Base-by-base conservation (phyloP, 371 early-diverging fungal genomes). In the Zychaea mexicana region DNA sequence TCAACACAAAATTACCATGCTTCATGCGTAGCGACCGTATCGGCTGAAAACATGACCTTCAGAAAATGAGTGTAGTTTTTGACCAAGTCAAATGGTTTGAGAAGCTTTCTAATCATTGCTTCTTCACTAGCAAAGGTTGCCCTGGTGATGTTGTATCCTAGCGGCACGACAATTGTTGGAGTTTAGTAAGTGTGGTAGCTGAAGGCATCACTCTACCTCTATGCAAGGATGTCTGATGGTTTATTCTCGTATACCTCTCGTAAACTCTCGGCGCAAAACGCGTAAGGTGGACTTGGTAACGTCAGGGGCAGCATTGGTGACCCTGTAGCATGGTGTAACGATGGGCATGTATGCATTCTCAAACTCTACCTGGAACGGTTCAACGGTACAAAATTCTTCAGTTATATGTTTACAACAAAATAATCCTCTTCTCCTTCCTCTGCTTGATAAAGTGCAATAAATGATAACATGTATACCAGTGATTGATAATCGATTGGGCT, bases 281-380 rank as follows among this genome's bases (percentile, higher is more conserved):
- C 65, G 65, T 1, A 68, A 39, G 0, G 77, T 77, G 0, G 75
- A 73, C 30, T 61, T 64, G 1, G 70, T 80, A 3, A 75, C 77
- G 52, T 66, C 66, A 8, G 73, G 72, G 12, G 77, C 64, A 0
- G 69, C 68, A 52, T 60, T 73, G 12, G 57, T 46, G 1, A 75
- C 76, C 7, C 74, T 77, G 31, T 77, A 75, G 47, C 81, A 80
- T 1, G 81, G 81, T 27, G 81, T 68, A 2, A 80, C 64, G 30
- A 80, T 77, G 0, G 81, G 74, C 76, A 80, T 77, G 4, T 68
- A 28, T 3, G 77, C 72, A 10, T 68, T 31, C 4, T 69, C 56
- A 42, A 77, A 77, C 9, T 70, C 66, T 5, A 42, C 36, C 62
- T 77, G n/a, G 3, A 8, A 39, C 39, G n/a, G n/a, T 15, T n/a